Evolutionary conservation across 306 rosid genomes (phyloP), one percentile per base, ranked within the genome.

Genomic region (Quercus robur): DNA sequence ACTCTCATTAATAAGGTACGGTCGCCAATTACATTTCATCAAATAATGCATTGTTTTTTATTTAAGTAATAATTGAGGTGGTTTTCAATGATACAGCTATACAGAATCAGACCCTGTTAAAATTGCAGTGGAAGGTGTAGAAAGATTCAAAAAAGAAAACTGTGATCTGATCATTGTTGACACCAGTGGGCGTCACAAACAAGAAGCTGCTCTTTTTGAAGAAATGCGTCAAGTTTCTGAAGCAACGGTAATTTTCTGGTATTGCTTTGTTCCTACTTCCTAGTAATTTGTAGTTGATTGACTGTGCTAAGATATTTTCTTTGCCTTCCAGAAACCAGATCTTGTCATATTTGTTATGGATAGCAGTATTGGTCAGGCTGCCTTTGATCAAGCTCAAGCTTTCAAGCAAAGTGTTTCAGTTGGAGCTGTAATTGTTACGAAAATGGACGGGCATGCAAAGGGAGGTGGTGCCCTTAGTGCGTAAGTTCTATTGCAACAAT

Each of bases 391-490:
- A 78, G 98, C 97, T 70, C 91, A 85, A 82, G 98, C 97, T 44
- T 94, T 91, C 78, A 91, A 76, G 72, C 91, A 90, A 76, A 94
- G 94, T 84, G 97, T 89, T 77, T 80, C 91, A 55, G 98, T 90
- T 73, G 97, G 98, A 81, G 98, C 97, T 74, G 95, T 90, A 41
- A 94, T 94, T 72, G 72, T 94, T 73, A 89, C 98, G 6, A 90
- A 91, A 80, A 90, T 89, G 98, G 97, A 91, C 77, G 97, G 98
- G 70, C 95, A 86, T 76, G 97, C 97, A 73, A 94, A 87, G 91
- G 96, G 96, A 81, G 96, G 97, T 77, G 96, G 98, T 56, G 87
- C 94, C 51, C 96, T 94, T 77, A 92, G 98, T 81, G 96, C 96
- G 93, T 88, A 85, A 92, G 93, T 90, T 26, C 54, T 68, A 59